A percentile compares a stretch with the other conserved stretches of the same genome.
phyloP scores from a whole-genome alignment of 768 basidiomycete species.

The Suillus variegatus region DNA sequence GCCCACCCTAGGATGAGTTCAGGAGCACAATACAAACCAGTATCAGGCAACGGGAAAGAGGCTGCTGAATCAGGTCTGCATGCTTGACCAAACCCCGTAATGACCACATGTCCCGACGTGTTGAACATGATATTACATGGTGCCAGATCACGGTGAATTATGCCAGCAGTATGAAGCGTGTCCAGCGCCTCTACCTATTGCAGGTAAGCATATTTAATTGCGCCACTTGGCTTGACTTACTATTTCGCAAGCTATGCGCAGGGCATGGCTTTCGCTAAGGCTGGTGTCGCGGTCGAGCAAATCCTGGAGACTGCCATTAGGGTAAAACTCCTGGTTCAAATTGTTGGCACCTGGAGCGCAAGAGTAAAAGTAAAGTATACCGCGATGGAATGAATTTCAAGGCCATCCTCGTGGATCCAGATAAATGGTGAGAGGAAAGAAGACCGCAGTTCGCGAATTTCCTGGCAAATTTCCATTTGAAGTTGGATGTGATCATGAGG shows the following conservation, averaged over 20 bases:
- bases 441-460: constrained; percentile 33
- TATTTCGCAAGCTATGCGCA: constrained; percentile 50
- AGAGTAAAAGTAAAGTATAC: constrained; percentile 27
- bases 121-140: constrained; percentile 48
- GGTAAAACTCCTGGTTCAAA: constrained; percentile 35
- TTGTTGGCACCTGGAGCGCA: constrained; percentile 13
- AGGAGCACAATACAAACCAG: constrained; percentile 45
- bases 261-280: constrained; percentile 36
- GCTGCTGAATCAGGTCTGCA: constrained; percentile 19
- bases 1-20: constrained; percentile 58
- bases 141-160: constrained; percentile 48
- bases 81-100: constrained; percentile 46
- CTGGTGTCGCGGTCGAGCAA: constrained; percentile 35
- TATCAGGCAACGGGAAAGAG: constrained; percentile 3
- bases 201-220: neutral
- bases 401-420: constrained; percentile 44
- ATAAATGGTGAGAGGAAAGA: constrained; percentile 41
- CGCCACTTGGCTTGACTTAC: constrained; percentile 30
- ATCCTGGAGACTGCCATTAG: constrained; percentile 31
- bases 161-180: constrained; percentile 44
- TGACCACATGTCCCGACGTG: constrained; percentile 45
- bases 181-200: constrained; percentile 41
- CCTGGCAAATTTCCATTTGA: constrained; percentile 39
- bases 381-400: constrained; percentile 40
- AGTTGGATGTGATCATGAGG: constrained; percentile 18